Percentiles rank a stretch among this genome's conserved stretches.
Conservation (phyloP, 78 protist genomes). For the Protostelium mycophagum region DNA sequence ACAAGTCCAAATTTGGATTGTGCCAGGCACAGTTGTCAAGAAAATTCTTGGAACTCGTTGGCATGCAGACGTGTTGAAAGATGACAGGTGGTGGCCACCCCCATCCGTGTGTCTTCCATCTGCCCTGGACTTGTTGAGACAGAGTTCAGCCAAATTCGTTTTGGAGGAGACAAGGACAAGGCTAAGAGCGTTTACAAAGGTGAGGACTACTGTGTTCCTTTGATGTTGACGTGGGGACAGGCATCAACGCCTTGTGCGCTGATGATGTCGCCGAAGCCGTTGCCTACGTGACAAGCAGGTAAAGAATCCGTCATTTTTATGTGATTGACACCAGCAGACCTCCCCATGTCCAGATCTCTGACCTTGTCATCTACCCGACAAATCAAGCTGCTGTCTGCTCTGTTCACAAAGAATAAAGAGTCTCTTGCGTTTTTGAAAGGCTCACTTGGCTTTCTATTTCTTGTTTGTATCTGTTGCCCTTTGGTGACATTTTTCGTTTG, state of each 20-base stretch:
- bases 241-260: conserved; percentile 35
- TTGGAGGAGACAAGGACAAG: conserved; percentile 55
- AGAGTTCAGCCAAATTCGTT: conserved; percentile 52
- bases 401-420: conserved; percentile 21
- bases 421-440: too few relatives aligned
- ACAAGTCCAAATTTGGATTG: not conserved
- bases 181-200: conserved; percentile 43
- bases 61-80: too few relatives aligned
- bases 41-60: too few relatives aligned
- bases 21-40: too few relatives aligned
- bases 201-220: not conserved
- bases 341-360: conserved; percentile 65
- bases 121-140: conserved; percentile 76
- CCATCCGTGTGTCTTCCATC: conserved; percentile 63
- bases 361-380: conserved; percentile 32
- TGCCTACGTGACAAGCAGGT: conserved; percentile 36
- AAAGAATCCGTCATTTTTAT: not conserved
- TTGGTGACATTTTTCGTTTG: too few relatives aligned
- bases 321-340: conserved; percentile 17
- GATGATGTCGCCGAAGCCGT: conserved; percentile 69
- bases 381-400: conserved; percentile 52
- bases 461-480: too few relatives aligned
- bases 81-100: conserved; percentile 17
- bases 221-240: conserved; percentile 3
- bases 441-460: too few relatives aligned